Base-by-base conservation (phyloP, 1,284 basidiomycete species). In the Cryptococcus depauperatus region DNA sequence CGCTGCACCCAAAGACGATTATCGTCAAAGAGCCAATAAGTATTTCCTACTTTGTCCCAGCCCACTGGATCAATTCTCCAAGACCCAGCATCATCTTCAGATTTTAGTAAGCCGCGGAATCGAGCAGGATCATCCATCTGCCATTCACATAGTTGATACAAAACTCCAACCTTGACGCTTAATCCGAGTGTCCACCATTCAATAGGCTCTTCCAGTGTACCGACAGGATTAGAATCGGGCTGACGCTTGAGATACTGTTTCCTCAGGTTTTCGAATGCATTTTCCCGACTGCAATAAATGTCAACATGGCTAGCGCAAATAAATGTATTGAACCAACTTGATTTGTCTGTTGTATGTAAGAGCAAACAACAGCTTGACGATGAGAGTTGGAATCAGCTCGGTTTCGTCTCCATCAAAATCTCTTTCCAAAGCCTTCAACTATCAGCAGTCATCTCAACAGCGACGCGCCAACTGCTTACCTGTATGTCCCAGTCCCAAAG, bases 1-100 rank as follows among this genome's bases (percentile, higher is more conserved):
- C 73, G 69, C 50, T 77, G 74, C 13, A 77, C 59, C 77, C 77
- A 78, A 9, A 78, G 64, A 2, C 77, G 74, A 52, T 77, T 76
- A 57, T 77, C 74, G 49, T 77, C 75, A 48, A 77, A 76, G 28
- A 77, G 66, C 63, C 66, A 78, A 60, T 76, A 78, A 1, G 71
- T 73, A 57, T 77, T 77, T 28, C 73, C 72, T 3, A 62, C 42
- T 35, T 68, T 69, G 56, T 78, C 77, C 70, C 70, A 74, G 4
- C 77, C 76, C 25, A 75, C 61, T 3, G 76, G 76, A 26, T 77
- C 73, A 22, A 78, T 70, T 23, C 75, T 59, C 75, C 75, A 76
- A 34, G 66, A 65, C 0, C 68, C 62, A 14, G 72, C 64, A 7
- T 76, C 74, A 5, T 74, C 73, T 39, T 77, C 74, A 8, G 62